These are phyloP conservation scores for Talaromyces sp. DNA, from an alignment of 2,329 filamentous ascomycete genomes.

Conservation along the genomic window DNA sequence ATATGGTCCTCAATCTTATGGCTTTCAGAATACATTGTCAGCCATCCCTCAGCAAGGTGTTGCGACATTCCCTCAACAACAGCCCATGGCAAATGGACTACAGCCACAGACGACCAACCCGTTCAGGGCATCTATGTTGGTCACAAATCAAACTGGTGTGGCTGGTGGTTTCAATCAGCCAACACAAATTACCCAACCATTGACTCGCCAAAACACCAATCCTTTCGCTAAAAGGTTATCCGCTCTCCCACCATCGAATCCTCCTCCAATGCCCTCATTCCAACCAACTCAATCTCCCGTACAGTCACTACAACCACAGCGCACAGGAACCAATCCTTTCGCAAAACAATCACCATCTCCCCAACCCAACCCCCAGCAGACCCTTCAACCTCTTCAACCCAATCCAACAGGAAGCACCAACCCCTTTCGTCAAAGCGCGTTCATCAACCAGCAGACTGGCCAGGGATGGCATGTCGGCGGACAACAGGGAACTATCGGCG, in stretches of 20 bases:
- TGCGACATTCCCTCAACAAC: slow-evolving; percentile 47
- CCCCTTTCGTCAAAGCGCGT: slow-evolving; percentile 86
- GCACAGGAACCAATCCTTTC: slow-evolving; percentile 73
- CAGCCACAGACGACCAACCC: slow-evolving; percentile 70
- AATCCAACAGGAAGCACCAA: slow-evolving; percentile 89
- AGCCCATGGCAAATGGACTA: slow-evolving; percentile 39
- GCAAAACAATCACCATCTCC: slow-evolving; percentile 54
- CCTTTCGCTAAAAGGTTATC: slow-evolving; percentile 71
- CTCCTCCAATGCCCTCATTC: slow-evolving; percentile 26
- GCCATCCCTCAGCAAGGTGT: slow-evolving; percentile 53
- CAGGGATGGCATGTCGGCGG: slow-evolving; percentile 78
- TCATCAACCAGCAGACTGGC: slow-evolving; percentile 85
- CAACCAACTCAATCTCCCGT: slow-evolving; percentile 39
- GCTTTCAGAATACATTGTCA: slow-evolving; percentile 42
- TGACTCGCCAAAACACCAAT: slow-evolving; percentile 71
- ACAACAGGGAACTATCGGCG: slow-evolving; percentile 75
- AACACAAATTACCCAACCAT: slow-evolving; percentile 46
- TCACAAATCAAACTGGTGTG: slow-evolving; percentile 49
- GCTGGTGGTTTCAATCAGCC: slow-evolving; percentile 35
- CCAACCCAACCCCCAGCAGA: slow-evolving; percentile 34
- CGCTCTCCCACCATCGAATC: slow-evolving; percentile 28
- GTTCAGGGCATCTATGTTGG: slow-evolving; percentile 86
- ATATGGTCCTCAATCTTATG: slow-evolving; percentile 65
- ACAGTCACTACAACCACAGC: slow-evolving; percentile 53
- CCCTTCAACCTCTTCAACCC: slow-evolving; percentile 56